Percentiles rank a stretch among this genome's conserved stretches.
phyloP scores from a whole-genome alignment of 2,329 filamentous ascomycete genomes.

The Pyrenophora graminea region DNA sequence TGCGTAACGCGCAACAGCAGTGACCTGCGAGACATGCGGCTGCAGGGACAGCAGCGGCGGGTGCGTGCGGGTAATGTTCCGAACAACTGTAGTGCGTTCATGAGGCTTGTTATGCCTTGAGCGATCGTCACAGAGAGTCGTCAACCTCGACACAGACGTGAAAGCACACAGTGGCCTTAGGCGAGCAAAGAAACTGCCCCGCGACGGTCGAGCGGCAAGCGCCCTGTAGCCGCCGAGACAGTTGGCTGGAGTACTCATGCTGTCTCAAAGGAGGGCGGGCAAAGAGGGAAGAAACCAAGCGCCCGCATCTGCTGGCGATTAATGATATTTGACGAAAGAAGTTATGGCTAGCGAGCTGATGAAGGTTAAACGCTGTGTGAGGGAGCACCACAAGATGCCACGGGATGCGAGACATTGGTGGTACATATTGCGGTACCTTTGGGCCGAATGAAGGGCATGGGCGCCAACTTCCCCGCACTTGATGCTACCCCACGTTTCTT shows the following conservation, averaged over 20 bases:
- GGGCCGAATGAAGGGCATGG: conserved; percentile 21
- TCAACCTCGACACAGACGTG: conserved; percentile 20
- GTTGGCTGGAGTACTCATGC: conserved; percentile 37
- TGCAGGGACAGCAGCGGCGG: conserved; percentile 34
- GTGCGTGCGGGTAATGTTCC: conserved; percentile 32
- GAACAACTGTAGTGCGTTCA: conserved; percentile 22
- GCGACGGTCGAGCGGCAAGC: conserved; percentile 30
- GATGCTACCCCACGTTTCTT: conserved; percentile 17
- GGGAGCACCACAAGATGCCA: conserved; percentile 18
- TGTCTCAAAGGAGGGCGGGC: conserved; percentile 29
- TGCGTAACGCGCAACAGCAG: conserved; percentile 37
- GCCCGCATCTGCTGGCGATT: conserved; percentile 42
- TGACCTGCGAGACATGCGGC: conserved; percentile 30
- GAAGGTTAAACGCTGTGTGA: conserved; percentile 14
- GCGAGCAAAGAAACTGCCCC: conserved; percentile 22
- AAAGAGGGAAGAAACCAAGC: conserved; percentile 23
- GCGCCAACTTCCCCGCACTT: conserved; percentile 30
- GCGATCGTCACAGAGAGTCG: conserved; percentile 25
- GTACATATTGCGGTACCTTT: conserved; percentile 34
- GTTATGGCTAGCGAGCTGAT: conserved; percentile 11
- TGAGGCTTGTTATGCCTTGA: conserved; percentile 18
- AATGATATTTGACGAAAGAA: conserved; percentile 1
- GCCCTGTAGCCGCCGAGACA: conserved; percentile 33
- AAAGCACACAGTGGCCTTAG: conserved; percentile 25
- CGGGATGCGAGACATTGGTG: conserved; percentile 20